phyloP scores from a whole-genome alignment of 2,329 filamentous ascomycete genomes.

The Torrubiella hemipterigena region DNA sequence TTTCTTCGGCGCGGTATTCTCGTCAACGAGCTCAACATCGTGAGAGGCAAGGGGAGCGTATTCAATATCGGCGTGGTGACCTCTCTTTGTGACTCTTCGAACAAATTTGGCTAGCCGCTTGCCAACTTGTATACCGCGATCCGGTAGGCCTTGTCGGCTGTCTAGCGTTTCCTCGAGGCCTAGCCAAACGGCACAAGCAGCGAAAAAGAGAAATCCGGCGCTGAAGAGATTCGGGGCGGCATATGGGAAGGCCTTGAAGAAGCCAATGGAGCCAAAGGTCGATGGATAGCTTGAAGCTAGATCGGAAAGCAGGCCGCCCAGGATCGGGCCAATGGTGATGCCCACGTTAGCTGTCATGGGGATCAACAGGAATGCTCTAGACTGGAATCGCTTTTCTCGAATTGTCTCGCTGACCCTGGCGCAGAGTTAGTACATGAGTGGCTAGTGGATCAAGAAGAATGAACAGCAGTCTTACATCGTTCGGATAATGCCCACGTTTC shows the following conservation, averaged over 20 bases:
- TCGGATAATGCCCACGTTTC: slow-evolving; percentile 36
- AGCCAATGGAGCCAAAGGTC: slow-evolving; percentile 33
- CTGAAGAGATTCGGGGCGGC: slow-evolving; percentile 42
- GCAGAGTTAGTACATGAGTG: too few species aligned
- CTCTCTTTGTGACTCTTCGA: too few species aligned
- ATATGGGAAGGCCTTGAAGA: slow-evolving; percentile 39
- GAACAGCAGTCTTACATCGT: too few species aligned
- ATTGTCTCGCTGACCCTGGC: slow-evolving; percentile 38
- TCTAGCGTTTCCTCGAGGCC: slow-evolving; percentile 43
- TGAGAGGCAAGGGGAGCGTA: slow-evolving; percentile 18
- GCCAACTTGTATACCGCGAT: slow-evolving; percentile 30
- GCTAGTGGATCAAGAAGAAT: too few species aligned
- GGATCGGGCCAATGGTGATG: slow-evolving; percentile 56
- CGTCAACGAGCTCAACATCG: slow-evolving; percentile 3
- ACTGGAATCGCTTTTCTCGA: slow-evolving; percentile 33
- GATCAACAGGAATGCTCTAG: slow-evolving; percentile 32
- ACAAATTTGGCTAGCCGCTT: slow-evolving; percentile 20
- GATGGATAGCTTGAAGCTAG: slow-evolving; percentile 46
- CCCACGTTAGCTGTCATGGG: slow-evolving; percentile 55
- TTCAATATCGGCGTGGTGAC: slow-evolving; percentile 14
- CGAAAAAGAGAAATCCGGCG: slow-evolving; percentile 30
- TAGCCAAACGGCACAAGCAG: slow-evolving; percentile 33
- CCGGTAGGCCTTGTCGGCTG: slow-evolving; percentile 21
- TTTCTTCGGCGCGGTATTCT: slow-evolving; percentile 5
- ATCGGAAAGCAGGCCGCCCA: slow-evolving; percentile 58